These are phyloP conservation scores for Phytophthora pisi DNA, from an alignment of 352 stramenopile genomes.

Conservation along the genomic window DNA sequence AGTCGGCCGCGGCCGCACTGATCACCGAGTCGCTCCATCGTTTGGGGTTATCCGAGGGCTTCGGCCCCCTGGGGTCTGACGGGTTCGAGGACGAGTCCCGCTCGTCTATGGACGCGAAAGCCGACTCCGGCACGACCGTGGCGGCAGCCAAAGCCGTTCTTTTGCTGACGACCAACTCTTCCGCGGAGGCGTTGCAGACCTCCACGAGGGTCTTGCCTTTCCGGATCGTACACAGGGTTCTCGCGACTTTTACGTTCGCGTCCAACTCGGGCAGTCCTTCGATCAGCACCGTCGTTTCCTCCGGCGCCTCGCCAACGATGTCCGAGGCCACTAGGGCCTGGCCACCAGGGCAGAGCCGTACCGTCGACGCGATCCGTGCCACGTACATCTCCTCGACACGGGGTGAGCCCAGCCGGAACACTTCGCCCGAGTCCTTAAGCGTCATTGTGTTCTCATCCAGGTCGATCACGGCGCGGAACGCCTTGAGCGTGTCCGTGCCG, in stretches of 20 bases:
- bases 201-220: background rate
- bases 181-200: conserved; percentile 1
- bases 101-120: background rate
- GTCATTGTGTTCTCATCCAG: background rate
- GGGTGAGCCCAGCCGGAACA: background rate
- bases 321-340: background rate
- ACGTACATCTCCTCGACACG: background rate
- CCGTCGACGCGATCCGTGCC: background rate
- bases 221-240: background rate
- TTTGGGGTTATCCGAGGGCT: background rate
- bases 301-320: background rate
- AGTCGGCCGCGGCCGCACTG: background rate
- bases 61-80: too few relatives aligned
- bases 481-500: too few relatives aligned
- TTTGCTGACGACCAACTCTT: background rate
- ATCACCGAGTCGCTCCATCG: background rate
- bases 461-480: conserved; percentile 3
- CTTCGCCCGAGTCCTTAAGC: background rate
- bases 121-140: background rate
- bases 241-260: background rate
- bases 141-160: background rate
- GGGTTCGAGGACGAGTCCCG: too few relatives aligned
- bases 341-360: background rate
- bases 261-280: background rate
- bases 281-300: background rate